Evolutionary conservation across 2,329 filamentous ascomycete genomes (phyloP), one percentile per base, ranked within the genome.

Genomic region (Knufia petricola): DNA sequence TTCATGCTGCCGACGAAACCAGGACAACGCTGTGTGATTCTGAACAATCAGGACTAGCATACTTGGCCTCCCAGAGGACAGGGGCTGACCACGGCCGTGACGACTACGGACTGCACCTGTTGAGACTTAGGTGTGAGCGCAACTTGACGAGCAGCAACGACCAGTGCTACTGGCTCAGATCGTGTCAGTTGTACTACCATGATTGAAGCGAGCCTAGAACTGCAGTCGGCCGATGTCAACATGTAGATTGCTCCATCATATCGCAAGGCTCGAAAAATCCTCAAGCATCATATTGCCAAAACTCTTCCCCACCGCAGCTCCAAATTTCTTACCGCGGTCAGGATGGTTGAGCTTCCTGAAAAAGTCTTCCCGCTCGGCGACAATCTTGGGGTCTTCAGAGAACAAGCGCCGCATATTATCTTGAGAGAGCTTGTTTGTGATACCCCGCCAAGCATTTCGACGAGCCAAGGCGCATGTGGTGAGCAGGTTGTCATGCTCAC

Each of bases 391-490:
- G 15, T 49, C 37, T 15, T n/a, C 17, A 2, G 38, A 23, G 10
- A 26, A 34, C 20, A 53, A 19, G 6, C 52, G 2, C 10, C 17
- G 21, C 37, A 52, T 32, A 23, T 52, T 52, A 7, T 36, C 48
- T 24, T 40, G 42, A 20, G 50, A 54, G 21, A 46, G n/a, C 46
- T 44, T 42, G 44, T 54, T 36, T 13, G 52, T 54, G 10, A 39
- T 23, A 13, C 50, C 28, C 3, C 46, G 15, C 50, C 50, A 54
- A 2, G 52, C 38, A 8, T 50, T 32, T 13, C 50, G 38, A 8
- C 50, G 30, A 3, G 47, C 44, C 8, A 51, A 19, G 17, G 52
- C 52, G 24, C 50, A 53, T 6, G 26, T 26, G 9, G 50, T 50
- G 10, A 54, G 47, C 12, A 54, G 23, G 8, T 17, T 17, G 6